phyloP scores from a whole-genome alignment of 2,329 filamentous ascomycete genomes.

The Hypoxylon sp. region DNA sequence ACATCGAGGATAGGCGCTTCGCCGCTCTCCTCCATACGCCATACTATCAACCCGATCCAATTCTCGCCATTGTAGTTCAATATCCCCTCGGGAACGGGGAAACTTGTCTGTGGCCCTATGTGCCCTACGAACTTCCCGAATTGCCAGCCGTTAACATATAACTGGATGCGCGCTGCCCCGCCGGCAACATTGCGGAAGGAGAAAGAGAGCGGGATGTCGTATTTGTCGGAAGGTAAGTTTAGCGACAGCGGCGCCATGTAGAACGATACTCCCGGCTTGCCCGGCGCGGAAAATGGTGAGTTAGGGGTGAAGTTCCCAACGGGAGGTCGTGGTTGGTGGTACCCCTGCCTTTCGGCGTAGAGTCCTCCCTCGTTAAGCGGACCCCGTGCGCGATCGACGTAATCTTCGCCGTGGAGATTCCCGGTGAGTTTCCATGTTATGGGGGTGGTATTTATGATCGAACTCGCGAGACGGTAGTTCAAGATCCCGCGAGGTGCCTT shows the following conservation, averaged over 20 bases:
- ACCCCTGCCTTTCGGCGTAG: conserved; percentile 73
- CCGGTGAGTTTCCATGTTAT: conserved; percentile 76
- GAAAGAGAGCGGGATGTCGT: conserved; percentile 73
- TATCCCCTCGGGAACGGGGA: conserved; percentile 81
- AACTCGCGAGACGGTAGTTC: conserved; percentile 63
- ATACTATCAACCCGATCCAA: conserved; percentile 75
- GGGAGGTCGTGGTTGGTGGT: conserved; percentile 69
- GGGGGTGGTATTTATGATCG: conserved; percentile 30
- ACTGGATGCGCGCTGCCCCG: conserved; percentile 63
- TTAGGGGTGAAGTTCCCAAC: conserved; percentile 57
- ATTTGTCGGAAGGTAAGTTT: conserved; percentile 62
- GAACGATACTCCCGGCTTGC: conserved; percentile 66
- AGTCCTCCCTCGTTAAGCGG: conserved; percentile 77
- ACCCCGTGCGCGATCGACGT: conserved; percentile 70
- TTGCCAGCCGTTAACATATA: conserved; percentile 84
- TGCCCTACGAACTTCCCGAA: conserved; percentile 72
- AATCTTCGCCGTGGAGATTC: conserved; percentile 75
- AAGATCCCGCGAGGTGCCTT: conserved; percentile 74
- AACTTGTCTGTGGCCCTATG: conserved; percentile 78
- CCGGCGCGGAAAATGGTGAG: conserved; percentile 51
- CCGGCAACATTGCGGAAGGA: conserved; percentile 63
- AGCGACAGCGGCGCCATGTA: conserved; percentile 69
- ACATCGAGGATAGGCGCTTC: conserved; percentile 59
- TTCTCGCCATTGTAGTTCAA: conserved; percentile 79
- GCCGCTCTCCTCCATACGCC: conserved; percentile 71